phyloP scores from a whole-genome alignment of 2,329 filamentous ascomycete species.

The Blastomyces emzantsi region DNA sequence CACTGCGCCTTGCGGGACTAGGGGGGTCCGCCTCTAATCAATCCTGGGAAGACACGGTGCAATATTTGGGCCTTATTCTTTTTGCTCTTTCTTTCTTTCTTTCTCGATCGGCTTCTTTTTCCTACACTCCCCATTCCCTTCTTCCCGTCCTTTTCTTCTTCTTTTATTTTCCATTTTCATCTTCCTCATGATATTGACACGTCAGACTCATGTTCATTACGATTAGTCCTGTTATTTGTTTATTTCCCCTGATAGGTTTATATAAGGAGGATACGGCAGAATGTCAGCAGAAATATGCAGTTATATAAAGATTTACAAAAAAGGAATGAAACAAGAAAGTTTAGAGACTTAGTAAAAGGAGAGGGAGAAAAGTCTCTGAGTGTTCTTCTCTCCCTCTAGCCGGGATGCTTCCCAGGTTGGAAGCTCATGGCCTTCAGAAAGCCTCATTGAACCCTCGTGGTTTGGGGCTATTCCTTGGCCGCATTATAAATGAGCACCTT shows the following conservation, averaged over 20 bases:
- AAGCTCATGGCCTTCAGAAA: too few relatives aligned
- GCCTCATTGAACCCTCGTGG: background rate
- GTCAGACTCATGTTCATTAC: conserved; percentile 6
- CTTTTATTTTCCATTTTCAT: background rate
- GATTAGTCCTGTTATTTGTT: conserved; percentile 1
- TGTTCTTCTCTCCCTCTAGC: too few relatives aligned
- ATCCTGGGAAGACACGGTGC: background rate
- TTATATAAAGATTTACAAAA: background rate
- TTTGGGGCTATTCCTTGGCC: background rate
- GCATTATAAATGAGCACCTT: background rate
- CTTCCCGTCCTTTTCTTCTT: background rate
- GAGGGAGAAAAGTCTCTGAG: background rate
- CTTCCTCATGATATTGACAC: background rate
- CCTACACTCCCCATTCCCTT: background rate
- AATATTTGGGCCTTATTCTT: background rate
- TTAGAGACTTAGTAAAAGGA: background rate
- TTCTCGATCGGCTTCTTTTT: background rate
- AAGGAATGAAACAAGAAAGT: background rate
- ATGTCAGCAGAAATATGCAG: conserved; percentile 2
- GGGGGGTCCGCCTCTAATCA: background rate
- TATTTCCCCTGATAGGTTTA: background rate
- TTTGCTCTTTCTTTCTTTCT: background rate
- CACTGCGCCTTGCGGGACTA: background rate
- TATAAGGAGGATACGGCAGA: background rate
- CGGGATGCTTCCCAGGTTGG: too few relatives aligned